These are phyloP conservation scores for Metarhizium robertsii DNA, from an alignment of 2,329 filamentous ascomycete genomes.

Conservation along the genomic window DNA sequence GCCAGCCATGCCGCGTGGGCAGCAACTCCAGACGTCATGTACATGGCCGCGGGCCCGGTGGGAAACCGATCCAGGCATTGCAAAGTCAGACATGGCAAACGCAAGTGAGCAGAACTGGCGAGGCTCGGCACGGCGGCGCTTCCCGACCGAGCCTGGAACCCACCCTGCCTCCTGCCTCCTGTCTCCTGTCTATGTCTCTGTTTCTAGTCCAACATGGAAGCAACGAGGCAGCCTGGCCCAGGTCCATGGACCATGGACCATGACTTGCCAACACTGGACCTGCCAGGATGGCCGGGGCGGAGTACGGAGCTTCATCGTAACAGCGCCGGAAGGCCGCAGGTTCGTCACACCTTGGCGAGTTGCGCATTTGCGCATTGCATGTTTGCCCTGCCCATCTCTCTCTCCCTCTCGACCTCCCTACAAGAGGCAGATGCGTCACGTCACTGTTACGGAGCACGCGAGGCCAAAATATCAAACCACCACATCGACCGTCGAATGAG, in stretches of 20 bases:
- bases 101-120: neutral
- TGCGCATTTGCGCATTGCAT: neutral
- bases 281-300: neutral
- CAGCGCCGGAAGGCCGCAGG: constrained; percentile 7
- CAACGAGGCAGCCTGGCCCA: too few relatives aligned
- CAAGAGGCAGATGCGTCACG: neutral
- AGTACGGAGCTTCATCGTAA: constrained; percentile 4
- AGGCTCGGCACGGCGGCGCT: constrained; percentile 7
- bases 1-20: neutral
- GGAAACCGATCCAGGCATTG: neutral
- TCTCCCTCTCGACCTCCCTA: too few relatives aligned
- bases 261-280: neutral
- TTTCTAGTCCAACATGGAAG: too few relatives aligned
- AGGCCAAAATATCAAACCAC: neutral
- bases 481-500: neutral
- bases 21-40: neutral
- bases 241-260: neutral
- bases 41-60: neutral
- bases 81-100: neutral
- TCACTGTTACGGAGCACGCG: neutral
- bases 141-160: constrained; percentile 4
- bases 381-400: too few relatives aligned
- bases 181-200: too few relatives aligned
- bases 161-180: neutral
- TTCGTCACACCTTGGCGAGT: neutral